Conservation (phyloP, 345 rosid species). For the Garcia nutans region DNA sequence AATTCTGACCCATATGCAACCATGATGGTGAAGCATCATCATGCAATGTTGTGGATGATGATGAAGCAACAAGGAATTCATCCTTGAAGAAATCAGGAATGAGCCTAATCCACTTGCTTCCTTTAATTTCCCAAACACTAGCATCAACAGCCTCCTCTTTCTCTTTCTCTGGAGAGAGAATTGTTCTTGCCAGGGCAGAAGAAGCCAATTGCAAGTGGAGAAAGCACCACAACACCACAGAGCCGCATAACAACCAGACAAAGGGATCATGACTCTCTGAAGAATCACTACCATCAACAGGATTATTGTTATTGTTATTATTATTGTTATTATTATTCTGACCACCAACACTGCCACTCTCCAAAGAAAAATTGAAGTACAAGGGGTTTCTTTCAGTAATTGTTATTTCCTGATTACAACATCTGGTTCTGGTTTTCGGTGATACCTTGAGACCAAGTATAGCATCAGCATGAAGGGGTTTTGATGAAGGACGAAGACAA, state of each 20-base stretch:
- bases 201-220: conserved; percentile 41
- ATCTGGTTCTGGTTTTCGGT: background rate
- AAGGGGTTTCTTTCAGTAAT: conserved; percentile 5
- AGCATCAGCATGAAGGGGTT: background rate
- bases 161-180: conserved; percentile 21
- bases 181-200: conserved; percentile 43
- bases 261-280: conserved; percentile 2
- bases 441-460: background rate
- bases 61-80: conserved; percentile 43
- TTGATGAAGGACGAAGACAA: background rate
- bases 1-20: conserved; percentile 13
- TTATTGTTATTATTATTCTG: background rate
- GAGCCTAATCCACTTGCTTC: conserved; percentile 64
- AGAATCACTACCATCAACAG: conserved; percentile 10
- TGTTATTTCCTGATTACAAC: background rate
- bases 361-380: conserved; percentile 19
- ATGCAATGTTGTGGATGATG: background rate
- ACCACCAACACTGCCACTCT: conserved; percentile 27
- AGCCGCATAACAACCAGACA: conserved; percentile 32
- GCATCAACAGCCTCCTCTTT: conserved; percentile 18
- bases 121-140: conserved; percentile 71
- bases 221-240: conserved; percentile 38
- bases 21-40: background rate
- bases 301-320: conserved; percentile 13
- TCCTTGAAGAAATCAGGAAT: conserved; percentile 53